Evolutionary conservation across 2,329 filamentous ascomycete genomes (phyloP), one percentile per base, ranked within the genome.

Genomic region (Penicillium occitanis): DNA sequence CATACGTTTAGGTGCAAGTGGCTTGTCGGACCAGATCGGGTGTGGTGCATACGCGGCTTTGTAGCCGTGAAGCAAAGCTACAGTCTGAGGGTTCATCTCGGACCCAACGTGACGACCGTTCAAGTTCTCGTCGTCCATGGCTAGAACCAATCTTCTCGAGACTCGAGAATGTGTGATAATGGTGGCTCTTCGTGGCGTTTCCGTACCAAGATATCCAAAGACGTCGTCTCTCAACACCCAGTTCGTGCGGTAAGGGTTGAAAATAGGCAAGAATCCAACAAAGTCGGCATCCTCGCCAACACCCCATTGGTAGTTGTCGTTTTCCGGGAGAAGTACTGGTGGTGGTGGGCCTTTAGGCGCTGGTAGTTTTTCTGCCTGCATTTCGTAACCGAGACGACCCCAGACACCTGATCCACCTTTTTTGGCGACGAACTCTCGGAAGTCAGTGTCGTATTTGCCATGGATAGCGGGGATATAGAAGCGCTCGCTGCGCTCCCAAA

Each of bases 201-300:
- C 83, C 3, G 79, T 79, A 25, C 83, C 76, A 57, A 63, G 69
- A 73, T 50, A 76, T 63, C 66, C 66, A 60, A 66, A 66, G 11
- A 66, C 65, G 35, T 74, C 72, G 63, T 94, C 89, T 35, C 85
- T 84, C 6, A 94, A 87, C 30, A 67, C 81, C 94, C 94, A 98
- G 0, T 87, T 91, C 0, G 93, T 97, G 68, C 90, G 88, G 40
- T 91, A 88, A 0, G 94, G 93, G 74, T 98, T 91, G 79, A 95
- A 97, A 68, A 97, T 88, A 10, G 94, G 94, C 73, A 93, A 94
- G 68, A 97, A 88, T 0, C 92, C 92, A 74, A 97, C 93, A 71
- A 96, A 86, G 76, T 98, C 94, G 13, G 94, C 93, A 66, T 96
- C 91, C 76, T 97, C 94, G 63, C 87, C 91, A 0, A 95, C 87